These are phyloP conservation scores for Murraya koenigii DNA, from an alignment of 345 rosid genomes.

Conservation along the genomic window DNA sequence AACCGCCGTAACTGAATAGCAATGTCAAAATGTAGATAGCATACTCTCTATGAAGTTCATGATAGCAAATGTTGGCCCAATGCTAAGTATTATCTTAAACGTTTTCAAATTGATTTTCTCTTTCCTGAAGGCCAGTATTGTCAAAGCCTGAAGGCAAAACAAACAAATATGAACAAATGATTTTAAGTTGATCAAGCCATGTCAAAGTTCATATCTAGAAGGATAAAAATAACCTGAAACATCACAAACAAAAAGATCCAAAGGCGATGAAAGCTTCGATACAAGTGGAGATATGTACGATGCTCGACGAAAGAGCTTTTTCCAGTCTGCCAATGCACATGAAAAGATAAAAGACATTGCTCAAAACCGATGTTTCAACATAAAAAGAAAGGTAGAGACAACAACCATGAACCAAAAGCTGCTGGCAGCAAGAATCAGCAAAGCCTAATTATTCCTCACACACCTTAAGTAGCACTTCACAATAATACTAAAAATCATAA, in stretches of 20 bases:
- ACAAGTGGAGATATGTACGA: constrained; percentile 92
- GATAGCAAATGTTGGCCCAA: constrained; percentile 83
- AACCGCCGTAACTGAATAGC: constrained; percentile 10
- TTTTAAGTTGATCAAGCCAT: constrained; percentile 6
- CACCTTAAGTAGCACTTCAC: not conserved
- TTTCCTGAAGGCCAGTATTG: constrained; percentile 79
- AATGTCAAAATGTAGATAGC: constrained; percentile 13
- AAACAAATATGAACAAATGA: not conserved
- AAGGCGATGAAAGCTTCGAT: constrained; percentile 88
- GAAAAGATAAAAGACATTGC: not conserved
- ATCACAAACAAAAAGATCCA: constrained; percentile 93
- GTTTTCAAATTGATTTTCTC: constrained; percentile 57
- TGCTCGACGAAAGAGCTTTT: constrained; percentile 98
- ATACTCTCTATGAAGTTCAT: constrained; percentile 90
- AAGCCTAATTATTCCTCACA: not conserved
- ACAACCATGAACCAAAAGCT: not conserved
- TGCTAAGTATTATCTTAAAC: constrained; percentile 73
- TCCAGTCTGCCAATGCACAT: constrained; percentile 58
- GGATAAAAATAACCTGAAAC: constrained; percentile 71
- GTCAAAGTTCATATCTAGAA: constrained; percentile 3
- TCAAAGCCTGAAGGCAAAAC: constrained; percentile 55
- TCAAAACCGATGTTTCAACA: not conserved
- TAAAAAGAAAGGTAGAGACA: not conserved
- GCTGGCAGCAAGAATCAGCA: not conserved
- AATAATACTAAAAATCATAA: not conserved